Conservation (phyloP, 169 alveolate genomes). For the Neospora caninum region DNA sequence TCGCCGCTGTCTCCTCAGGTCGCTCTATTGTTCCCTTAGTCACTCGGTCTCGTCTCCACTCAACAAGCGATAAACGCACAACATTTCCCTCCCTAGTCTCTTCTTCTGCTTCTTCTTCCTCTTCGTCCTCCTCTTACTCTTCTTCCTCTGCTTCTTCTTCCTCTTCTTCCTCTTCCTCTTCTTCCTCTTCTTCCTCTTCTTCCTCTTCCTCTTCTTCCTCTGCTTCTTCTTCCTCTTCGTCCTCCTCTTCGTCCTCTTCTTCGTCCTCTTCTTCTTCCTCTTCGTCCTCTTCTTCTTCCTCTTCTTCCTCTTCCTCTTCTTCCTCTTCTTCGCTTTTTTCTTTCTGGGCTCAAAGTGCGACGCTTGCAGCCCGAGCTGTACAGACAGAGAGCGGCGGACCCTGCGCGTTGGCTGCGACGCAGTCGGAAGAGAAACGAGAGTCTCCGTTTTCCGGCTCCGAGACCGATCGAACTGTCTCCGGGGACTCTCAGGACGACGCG, state of each 20-base stretch:
- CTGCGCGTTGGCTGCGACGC: no score
- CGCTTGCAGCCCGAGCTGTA: neutral
- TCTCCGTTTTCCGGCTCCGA: no score
- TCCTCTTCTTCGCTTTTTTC: neutral
- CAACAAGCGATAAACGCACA: neutral
- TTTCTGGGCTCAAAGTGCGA: neutral
- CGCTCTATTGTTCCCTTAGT: conserved; percentile 17
- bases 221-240: no score
- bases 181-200: neutral
- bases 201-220: no score
- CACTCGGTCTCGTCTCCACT: neutral
- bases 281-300: neutral
- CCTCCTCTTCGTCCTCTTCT: neutral
- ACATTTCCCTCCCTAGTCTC: neutral
- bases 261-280: neutral
- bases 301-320: neutral
- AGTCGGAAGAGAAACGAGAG: no score
- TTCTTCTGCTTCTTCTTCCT: neutral
- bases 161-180: neutral
- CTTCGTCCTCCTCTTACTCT: neutral
- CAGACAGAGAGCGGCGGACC: no score
- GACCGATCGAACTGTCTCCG: no score
- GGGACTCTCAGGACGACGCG: no score
- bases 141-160: neutral
- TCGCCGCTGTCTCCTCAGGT: neutral